Conservation (phyloP, 2,329 filamentous ascomycete species). For the Exophiala spinifera region DNA sequence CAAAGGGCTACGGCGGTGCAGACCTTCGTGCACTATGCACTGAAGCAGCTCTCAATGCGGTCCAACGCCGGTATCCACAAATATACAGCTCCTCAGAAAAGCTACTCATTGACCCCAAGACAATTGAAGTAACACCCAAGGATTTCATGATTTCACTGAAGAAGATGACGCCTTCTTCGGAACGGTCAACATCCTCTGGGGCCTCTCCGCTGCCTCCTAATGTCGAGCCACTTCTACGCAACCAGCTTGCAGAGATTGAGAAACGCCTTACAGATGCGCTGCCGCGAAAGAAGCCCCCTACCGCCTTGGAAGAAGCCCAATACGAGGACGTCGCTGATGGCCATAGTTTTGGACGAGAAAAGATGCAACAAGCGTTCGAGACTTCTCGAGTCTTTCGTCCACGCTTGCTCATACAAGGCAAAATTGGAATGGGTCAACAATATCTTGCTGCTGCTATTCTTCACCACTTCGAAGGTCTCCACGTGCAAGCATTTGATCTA, state of each 20-base stretch:
- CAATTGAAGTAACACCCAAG: slow-evolving; percentile 81
- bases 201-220: slow-evolving; percentile 75
- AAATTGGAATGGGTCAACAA: slow-evolving; percentile 85
- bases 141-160: slow-evolving; percentile 98
- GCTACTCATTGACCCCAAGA: slow-evolving; percentile 78
- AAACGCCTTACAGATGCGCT: slow-evolving; percentile 69
- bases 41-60: slow-evolving; percentile 90
- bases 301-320: slow-evolving; percentile 89
- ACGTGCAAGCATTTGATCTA: slow-evolving; percentile 92
- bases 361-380: slow-evolving; percentile 75
- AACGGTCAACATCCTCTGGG: slow-evolving; percentile 80
- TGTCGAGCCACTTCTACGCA: slow-evolving; percentile 75
- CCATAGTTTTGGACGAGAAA: slow-evolving; percentile 80
- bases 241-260: slow-evolving; percentile 68
- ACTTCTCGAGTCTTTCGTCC: slow-evolving; percentile 84
- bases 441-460: slow-evolving; percentile 83
- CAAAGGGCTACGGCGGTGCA: slow-evolving; percentile 94
- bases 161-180: slow-evolving; percentile 92
- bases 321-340: slow-evolving; percentile 81
- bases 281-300: slow-evolving; percentile 79
- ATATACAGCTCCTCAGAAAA: slow-evolving; percentile 91
- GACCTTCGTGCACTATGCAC: slow-evolving; percentile 92
- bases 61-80: slow-evolving; percentile 92
- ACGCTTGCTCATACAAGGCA: slow-evolving; percentile 76
- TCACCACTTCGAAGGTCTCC: slow-evolving; percentile 87